Base-by-base conservation (phyloP, 441 rosid species). In the Pelargonium cotyledonis region DNA sequence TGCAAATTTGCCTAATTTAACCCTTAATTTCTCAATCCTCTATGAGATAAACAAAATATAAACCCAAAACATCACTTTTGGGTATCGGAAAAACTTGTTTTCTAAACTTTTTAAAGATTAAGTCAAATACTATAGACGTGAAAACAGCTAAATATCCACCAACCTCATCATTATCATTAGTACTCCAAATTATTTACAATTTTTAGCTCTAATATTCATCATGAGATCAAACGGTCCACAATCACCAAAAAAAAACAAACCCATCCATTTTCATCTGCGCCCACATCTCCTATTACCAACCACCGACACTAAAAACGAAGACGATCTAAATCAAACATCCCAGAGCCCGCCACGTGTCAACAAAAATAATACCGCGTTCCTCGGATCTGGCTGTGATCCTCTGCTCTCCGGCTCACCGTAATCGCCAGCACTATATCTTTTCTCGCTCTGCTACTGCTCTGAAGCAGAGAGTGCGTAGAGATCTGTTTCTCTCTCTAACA, bases 291-390 rank as follows among this genome's bases (percentile, higher is more conserved):
- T 38, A 8, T 40, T 40, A 40, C 60, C 60, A 71, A 41, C 70
- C 75, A 78, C 81, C 81, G 81, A 78, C 81, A 75, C 66, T 53
- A 1, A n/a, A 16, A 53, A 53, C 60, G 60, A 18, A 53, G n/a
- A 53, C 60, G 18, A 19, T n/a, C 40, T 38, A 5, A 15, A 46
- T 14, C 15, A 0, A 49, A 15, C 61, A 7, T 0, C 60, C 35
- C n/a, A 16, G 61, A 70, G 67, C 41, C 6, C 21, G 63, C 75
- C 76, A 79, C 79, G 77, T 79, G 79, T 65, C 72, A 51, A 1
- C 26, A 2, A 11, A 1, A 12, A 6, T 2, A 21, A 68, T 64
- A n/a, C 62, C 76, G 73, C 76, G 73, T 61, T 16, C 7, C 16
- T 6, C 2, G 38, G 31, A 14, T 6, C 16, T 12, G 15, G 62